These are phyloP conservation scores for Populus tremula DNA, from an alignment of 345 rosid genomes.

Conservation along the genomic window DNA sequence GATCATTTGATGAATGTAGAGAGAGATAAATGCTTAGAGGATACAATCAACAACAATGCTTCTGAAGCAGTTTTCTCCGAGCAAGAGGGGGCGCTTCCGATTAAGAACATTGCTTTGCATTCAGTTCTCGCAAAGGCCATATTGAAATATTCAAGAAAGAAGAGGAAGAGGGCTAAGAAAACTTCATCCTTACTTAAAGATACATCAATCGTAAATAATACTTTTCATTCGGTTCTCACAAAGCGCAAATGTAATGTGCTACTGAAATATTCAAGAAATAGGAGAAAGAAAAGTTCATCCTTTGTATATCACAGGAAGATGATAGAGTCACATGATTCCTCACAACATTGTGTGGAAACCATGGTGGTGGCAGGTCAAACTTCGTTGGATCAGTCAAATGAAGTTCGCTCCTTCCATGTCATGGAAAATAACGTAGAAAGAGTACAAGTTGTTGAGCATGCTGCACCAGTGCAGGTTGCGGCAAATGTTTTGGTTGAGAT, in stretches of 20 bases:
- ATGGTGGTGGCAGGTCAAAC: background rate
- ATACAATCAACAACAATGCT: background rate
- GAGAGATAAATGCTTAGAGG: background rate
- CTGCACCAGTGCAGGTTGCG: slow-evolving; percentile 10
- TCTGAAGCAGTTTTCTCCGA: background rate
- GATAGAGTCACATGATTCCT: background rate
- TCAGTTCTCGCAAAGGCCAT: background rate
- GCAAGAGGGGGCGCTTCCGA: background rate
- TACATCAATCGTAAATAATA: background rate
- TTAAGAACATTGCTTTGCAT: background rate
- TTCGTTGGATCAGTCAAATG: slow-evolving; percentile 12
- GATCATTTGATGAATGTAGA: slow-evolving; percentile 1
- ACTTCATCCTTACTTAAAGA: background rate
- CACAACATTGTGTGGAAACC: slow-evolving; percentile 5
- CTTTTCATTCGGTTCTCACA: background rate
- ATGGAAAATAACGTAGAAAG: slow-evolving; percentile 13
- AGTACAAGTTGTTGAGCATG: slow-evolving; percentile 1
- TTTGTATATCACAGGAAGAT: slow-evolving; percentile 3
- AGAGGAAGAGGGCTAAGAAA: background rate
- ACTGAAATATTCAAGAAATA: background rate
- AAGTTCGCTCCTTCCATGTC: slow-evolving; percentile 5
- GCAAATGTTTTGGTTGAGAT: slow-evolving; percentile 11
- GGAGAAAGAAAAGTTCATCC: background rate
- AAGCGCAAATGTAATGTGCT: slow-evolving; percentile 11
- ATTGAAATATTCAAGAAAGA: background rate